Percentiles rank a stretch among this genome's conserved stretches.
Conservation (phyloP, 2,329 filamentous ascomycete species). For the Colletotrichum graminicola region DNA sequence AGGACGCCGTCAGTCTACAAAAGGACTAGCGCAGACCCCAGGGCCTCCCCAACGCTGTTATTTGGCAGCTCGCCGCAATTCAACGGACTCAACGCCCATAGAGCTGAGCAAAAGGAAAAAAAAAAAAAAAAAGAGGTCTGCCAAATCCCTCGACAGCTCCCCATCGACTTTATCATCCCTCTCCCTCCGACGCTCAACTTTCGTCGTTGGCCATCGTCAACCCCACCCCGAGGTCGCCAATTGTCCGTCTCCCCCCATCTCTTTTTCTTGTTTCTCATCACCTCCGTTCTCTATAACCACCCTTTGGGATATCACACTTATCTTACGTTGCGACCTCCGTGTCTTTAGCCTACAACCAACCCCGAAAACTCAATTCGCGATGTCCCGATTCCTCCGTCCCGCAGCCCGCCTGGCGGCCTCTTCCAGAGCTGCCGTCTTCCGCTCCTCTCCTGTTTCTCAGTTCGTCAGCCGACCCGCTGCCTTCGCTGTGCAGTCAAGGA, state of each 20-base stretch:
- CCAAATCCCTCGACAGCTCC: constrained; percentile 44
- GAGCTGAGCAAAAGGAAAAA: constrained; percentile 42
- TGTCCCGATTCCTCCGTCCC: constrained; percentile 66
- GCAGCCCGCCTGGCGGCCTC: constrained; percentile 62
- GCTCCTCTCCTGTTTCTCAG: constrained; percentile 53
- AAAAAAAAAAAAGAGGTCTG: constrained; percentile 17
- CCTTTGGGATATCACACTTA: constrained; percentile 14
- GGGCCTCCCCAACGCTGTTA: constrained; percentile 42
- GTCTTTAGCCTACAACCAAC: constrained; percentile 7
- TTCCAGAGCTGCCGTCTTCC: constrained; percentile 53
- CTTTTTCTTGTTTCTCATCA: neutral
- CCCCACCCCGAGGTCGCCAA: constrained; percentile 30
- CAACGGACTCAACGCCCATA: constrained; percentile 44
- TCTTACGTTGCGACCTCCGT: constrained; percentile 26
- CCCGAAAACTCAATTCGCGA: constrained; percentile 46
- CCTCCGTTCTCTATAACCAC: neutral
- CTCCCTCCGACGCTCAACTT: constrained; percentile 38
- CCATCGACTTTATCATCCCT: constrained; percentile 36
- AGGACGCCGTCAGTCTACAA: neutral
- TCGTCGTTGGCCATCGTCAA: constrained; percentile 41
- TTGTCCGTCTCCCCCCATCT: neutral
- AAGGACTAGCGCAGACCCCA: constrained; percentile 20
- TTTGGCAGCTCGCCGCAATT: constrained; percentile 43
- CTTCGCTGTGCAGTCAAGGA: constrained; percentile 61
- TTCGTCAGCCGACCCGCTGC: constrained; percentile 52